Evolutionary conservation across 2,329 filamentous ascomycete genomes (phyloP).

Genomic region (Aspergillus alliaceus): DNA sequence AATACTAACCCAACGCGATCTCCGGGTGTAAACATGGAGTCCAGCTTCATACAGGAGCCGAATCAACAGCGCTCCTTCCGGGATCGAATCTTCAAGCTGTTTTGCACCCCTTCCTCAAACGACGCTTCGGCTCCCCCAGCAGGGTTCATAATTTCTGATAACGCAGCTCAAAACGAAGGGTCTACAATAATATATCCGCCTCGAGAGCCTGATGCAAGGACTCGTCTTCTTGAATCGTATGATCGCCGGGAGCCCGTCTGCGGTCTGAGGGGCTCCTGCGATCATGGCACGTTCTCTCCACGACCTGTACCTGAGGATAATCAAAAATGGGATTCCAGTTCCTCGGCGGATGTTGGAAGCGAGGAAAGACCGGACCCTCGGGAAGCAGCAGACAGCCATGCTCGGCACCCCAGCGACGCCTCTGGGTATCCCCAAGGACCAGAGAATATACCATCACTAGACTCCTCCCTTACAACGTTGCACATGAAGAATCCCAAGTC

Average conservation of each 20-base stretch:
- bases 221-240: constrained; percentile 42
- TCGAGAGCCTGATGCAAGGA: constrained; percentile 32
- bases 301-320: constrained; percentile 59
- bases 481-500: constrained; percentile 70
- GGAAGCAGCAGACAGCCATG: constrained; percentile 1
- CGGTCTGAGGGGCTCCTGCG: constrained; percentile 51
- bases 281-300: constrained; percentile 77
- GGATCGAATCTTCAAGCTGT: constrained; percentile 31
- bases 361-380: constrained; percentile 33
- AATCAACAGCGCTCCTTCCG: constrained; percentile 30
- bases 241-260: constrained; percentile 36
- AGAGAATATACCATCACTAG: constrained; percentile 68
- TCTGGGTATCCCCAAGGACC: constrained; percentile 51
- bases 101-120: constrained; percentile 22
- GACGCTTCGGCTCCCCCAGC: constrained; percentile 14
- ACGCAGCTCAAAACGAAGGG: constrained; percentile 6
- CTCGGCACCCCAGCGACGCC: constrained; percentile 29
- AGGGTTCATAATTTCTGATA: constrained; percentile 1
- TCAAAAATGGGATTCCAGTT: constrained; percentile 37
- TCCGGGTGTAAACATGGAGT: constrained; percentile 23
- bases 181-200: background rate
- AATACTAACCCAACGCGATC: background rate
- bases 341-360: constrained; percentile 26
- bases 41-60: constrained; percentile 21
- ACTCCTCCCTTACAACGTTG: constrained; percentile 68